Evolutionary conservation across 164 flowering plant genomes (phyloP), one percentile per base, ranked within the genome.

Genomic region (Chloranthus sessilifolius): DNA sequence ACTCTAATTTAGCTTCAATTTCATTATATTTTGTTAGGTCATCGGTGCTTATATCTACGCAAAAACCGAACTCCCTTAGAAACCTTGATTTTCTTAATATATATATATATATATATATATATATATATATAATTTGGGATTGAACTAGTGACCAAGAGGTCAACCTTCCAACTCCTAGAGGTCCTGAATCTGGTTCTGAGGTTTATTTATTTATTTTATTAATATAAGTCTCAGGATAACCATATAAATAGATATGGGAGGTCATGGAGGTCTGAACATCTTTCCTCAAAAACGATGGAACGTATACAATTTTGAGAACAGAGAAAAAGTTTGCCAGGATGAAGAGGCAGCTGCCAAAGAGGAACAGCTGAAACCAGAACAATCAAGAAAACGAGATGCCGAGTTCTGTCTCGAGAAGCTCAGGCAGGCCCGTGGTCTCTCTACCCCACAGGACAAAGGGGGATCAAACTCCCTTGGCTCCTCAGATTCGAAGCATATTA

Each of bases 181-280:
- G n/a, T n/a, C n/a, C n/a, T n/a, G n/a, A n/a, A n/a, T n/a, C n/a
- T n/a, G n/a, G n/a, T n/a, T n/a, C n/a, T n/a, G n/a, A n/a, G n/a
- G n/a, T n/a, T n/a, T n/a, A n/a, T n/a, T n/a, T n/a, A n/a, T n/a
- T n/a, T n/a, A n/a, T n/a, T n/a, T n/a, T n/a, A n/a, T n/a, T n/a
- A n/a, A n/a, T n/a, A n/a, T n/a, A n/a, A n/a, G n/a, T n/a, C n/a
- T n/a, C n/a, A n/a, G n/a, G n/a, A n/a, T n/a, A n/a, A n/a, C n/a
- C n/a, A n/a, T n/a, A n/a, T n/a, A 28, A 26, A 40, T 19, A 21
- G 23, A 30, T 11, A 92, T 92, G 99, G 99, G 99, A 27, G 99
- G 99, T 25, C 99, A 92, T 43, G 99, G 99, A 35, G 99, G 97
- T n/a, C 67, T 86, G n/a, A 92, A 92, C 65, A 92, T 92, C 62